Base-by-base conservation (phyloP, 2,329 filamentous ascomycete genomes). In the Colletotrichum australisinense region DNA sequence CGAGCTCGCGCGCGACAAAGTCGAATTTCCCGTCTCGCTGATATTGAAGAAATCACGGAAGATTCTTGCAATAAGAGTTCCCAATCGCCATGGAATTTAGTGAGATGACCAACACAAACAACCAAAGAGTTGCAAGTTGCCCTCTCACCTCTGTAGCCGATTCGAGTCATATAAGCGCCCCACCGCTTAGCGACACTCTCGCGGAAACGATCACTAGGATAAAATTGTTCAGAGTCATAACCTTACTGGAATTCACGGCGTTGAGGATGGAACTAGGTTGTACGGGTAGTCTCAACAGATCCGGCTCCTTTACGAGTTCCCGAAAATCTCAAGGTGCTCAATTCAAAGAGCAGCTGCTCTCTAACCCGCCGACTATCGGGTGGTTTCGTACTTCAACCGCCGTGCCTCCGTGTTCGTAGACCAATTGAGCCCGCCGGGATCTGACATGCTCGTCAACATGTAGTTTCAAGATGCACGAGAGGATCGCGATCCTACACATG, bases 1-100 rank as follows among this genome's bases (percentile, higher is more conserved):
- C 0, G 2, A 6, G 38, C 14, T 19, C 14, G 14, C 6, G 1
- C 1, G 4, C 16, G 6, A 8, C 26, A 22, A 5, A 5, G 1
- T 6, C 9, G 14, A 16, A 4, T 16, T 2, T 19, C 19, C 19
- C 7, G 42, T 8, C 3, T n/a, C 7, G 19, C 42, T 2, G 19
- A 49, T 19, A 3, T 49, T n/a, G 19, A 49, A 9, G 6, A n/a
- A 49, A 8, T 9, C 5, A 5, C 6, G 8, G 19, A 19, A n/a
- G 8, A 11, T n/a, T 19, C 19, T n/a, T n/a, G 19, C 19, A 49
- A n/a, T 9, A 4, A 49, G 19, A n/a, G 2, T n/a, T n/a, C 42
- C n/a, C 7, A n/a, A 19, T n/a, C 7, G 19, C 7, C 16, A 6
- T 49, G n/a, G 1, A n/a, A 19, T n/a, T 49, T 3, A n/a, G 1